Conservation (phyloP, 352 stramenopile genomes). For the Pythium rhizo-oryzae region DNA sequence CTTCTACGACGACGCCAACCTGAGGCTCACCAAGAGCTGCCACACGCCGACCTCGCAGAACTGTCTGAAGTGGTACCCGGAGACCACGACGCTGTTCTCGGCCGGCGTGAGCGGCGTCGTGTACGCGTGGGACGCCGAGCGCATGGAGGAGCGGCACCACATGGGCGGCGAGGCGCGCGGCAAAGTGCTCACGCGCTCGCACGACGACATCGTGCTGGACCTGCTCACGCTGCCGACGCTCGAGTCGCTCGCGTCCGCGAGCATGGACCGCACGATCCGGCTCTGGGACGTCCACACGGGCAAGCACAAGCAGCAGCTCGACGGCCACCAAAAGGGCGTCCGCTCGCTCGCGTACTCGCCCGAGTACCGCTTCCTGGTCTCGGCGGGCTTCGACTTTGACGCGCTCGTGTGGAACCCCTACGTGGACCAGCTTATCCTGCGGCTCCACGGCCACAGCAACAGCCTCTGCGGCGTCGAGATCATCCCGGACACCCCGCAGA, state of each 20-base stretch:
- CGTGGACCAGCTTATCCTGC: constrained; percentile 86
- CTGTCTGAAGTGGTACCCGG: constrained; percentile 80
- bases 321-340: constrained; percentile 86
- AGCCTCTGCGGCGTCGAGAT: constrained; percentile 87
- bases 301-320: constrained; percentile 84
- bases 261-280: constrained; percentile 89
- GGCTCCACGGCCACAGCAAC: constrained; percentile 86
- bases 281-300: constrained; percentile 90
- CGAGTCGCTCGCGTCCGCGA: constrained; percentile 81
- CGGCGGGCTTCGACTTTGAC: constrained; percentile 88
- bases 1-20: constrained; percentile 80
- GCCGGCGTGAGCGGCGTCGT: constrained; percentile 82
- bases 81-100: constrained; percentile 74
- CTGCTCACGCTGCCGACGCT: constrained; percentile 78
- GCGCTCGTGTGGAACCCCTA: constrained; percentile 91
- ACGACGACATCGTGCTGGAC: constrained; percentile 89
- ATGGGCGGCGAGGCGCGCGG: constrained; percentile 70
- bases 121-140: constrained; percentile 84
- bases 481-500: constrained; percentile 82
- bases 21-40: constrained; percentile 76
- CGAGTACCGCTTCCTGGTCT: constrained; percentile 88
- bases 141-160: constrained; percentile 84
- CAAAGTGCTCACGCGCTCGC: constrained; percentile 67
- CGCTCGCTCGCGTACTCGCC: constrained; percentile 77
- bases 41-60: constrained; percentile 82